Percentiles rank a stretch among this genome's conserved stretches.
Evolutionary conservation across 495 filamentous ascomycete species (phyloP).

Genomic region (Tuber umbilicatum): DNA sequence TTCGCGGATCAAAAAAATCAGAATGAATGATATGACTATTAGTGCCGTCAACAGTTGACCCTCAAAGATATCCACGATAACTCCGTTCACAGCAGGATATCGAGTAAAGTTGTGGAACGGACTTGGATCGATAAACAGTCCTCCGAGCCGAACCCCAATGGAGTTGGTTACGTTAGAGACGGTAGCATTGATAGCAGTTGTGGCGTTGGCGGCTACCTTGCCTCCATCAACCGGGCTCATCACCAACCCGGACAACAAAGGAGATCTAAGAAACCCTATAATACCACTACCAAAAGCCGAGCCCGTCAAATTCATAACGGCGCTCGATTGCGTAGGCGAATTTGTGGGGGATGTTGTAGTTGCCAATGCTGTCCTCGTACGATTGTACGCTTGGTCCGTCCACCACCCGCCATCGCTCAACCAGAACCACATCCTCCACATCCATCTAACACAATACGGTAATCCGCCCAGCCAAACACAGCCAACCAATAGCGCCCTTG

Average conservation of each 20-base stretch:
- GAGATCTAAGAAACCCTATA: slow-evolving; percentile 29
- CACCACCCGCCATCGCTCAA: slow-evolving; percentile 85
- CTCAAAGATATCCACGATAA: slow-evolving; percentile 74
- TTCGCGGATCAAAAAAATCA: slow-evolving; percentile 91
- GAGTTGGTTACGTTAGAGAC: slow-evolving; percentile 13
- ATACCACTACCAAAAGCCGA: slow-evolving; percentile 33
- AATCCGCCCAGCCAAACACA: slow-evolving; percentile 84
- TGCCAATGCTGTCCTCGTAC: slow-evolving; percentile 6
- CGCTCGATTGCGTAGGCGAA: slow-evolving; percentile 6
- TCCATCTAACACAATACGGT: slow-evolving; percentile 81
- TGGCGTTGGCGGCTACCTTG: slow-evolving; percentile 10
- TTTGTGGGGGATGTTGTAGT: slow-evolving; percentile 3
- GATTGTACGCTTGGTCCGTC: slow-evolving; percentile 20
- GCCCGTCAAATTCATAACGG: slow-evolving; percentile 21
- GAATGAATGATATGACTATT: slow-evolving; percentile 84
- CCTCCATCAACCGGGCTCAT: slow-evolving; percentile 39
- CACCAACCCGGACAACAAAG: slow-evolving; percentile 16
- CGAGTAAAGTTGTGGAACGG: slow-evolving; percentile 57
- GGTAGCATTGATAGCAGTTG: slow-evolving; percentile 18
- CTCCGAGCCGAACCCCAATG: slow-evolving; percentile 5
- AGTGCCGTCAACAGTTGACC: slow-evolving; percentile 87
- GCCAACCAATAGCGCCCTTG: slow-evolving; percentile 67
- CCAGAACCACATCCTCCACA: slow-evolving; percentile 93
- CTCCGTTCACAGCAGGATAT: slow-evolving; percentile 60
- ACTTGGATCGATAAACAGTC: slow-evolving; percentile 40